Percentiles rank a stretch among this genome's conserved stretches.
Evolutionary conservation across 169 alveolate genomes (phyloP).

Genomic region (Plasmodium relictum): DNA sequence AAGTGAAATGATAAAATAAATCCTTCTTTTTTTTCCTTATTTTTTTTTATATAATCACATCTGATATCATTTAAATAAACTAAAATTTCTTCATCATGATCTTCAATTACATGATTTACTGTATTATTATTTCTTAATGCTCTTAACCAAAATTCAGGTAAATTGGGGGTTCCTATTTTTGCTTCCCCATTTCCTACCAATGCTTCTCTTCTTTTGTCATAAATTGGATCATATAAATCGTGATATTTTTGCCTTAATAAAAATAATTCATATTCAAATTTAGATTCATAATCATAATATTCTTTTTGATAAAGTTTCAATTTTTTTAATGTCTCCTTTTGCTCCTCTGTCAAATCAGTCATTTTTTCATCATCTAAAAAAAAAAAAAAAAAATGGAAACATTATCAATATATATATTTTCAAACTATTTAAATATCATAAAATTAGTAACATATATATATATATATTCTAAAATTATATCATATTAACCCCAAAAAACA

Average conservation of each 20-base stretch:
- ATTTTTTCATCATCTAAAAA: constrained; percentile 65
- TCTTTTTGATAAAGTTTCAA: constrained; percentile 82
- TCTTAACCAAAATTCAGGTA: constrained; percentile 88
- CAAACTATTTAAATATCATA: too few relatives aligned
- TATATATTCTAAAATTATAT: neutral
- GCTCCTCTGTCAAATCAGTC: constrained; percentile 84
- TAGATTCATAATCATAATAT: constrained; percentile 83
- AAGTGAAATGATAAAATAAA: constrained; percentile 84
- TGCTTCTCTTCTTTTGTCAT: constrained; percentile 79
- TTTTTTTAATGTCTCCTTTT: constrained; percentile 80
- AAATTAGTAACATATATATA: neutral
- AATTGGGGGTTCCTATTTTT: constrained; percentile 67
- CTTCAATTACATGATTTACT: constrained; percentile 84
- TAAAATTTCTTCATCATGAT: constrained; percentile 86
- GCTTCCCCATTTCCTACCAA: constrained; percentile 73
- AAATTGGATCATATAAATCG: constrained; percentile 83
- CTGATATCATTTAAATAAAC: constrained; percentile 84
- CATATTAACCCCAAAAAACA: too few relatives aligned
- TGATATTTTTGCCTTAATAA: constrained; percentile 85
- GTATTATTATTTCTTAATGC: constrained; percentile 87
- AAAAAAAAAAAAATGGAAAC: constrained; percentile 13
- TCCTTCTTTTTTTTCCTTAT: constrained; percentile 86
- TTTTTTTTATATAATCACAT: constrained; percentile 86
- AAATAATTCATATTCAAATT: constrained; percentile 84
- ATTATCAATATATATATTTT: neutral